Evolutionary conservation across 768 basidiomycete species (phyloP), one percentile per base, ranked within the genome.

Genomic region (Dentipellis sp.): DNA sequence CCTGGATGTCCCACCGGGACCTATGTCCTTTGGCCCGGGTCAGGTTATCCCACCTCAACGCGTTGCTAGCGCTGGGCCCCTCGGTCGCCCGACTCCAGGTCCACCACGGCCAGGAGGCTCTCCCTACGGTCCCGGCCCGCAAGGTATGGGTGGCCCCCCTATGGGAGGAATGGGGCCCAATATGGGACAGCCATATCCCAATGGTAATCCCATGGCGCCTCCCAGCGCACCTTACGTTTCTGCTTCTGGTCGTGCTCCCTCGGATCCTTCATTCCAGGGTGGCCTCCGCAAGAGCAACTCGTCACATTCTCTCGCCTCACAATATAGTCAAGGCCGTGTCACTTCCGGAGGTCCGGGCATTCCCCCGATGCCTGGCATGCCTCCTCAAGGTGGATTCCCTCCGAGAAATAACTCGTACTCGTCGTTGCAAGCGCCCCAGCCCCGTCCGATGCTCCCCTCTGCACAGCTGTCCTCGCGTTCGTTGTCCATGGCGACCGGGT

Each of bases 371-470:
- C 77, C 75, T 10, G 66, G 64, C 17, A 62, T 73, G 42, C 59
- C 69, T 12, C 65, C 66, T 7, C 64, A 52, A 16, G 61, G 62
- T 1, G 57, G 53, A 14, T 66, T 62, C 53, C 56, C 65, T 0
- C 65, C 64, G 9, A 66, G 67, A 11, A 60, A 51, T 35, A 63
- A 61, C 40, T 71, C 71, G 11, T 63, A 64, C 12, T 66, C 63
- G 39, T 68, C 67, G 38, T 36, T 66, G 47, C 57, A 59, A 12
- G 68, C 61, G 47, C 74, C 77, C 8, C 75, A 74, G 51, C 71
- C 75, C 10, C 80, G 81, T 29, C 74, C 81, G 1, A 62, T 88
- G 57, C 70, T 85, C 16, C 88, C 88, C 17, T 88, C 87, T 11
- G 78, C 80, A 21, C 79, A 83, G 59, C 62, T 78, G 52, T 74